Evolutionary conservation across 192 early-diverging fungal species (phyloP).

Genomic region (Entomortierella chlamydospora): DNA sequence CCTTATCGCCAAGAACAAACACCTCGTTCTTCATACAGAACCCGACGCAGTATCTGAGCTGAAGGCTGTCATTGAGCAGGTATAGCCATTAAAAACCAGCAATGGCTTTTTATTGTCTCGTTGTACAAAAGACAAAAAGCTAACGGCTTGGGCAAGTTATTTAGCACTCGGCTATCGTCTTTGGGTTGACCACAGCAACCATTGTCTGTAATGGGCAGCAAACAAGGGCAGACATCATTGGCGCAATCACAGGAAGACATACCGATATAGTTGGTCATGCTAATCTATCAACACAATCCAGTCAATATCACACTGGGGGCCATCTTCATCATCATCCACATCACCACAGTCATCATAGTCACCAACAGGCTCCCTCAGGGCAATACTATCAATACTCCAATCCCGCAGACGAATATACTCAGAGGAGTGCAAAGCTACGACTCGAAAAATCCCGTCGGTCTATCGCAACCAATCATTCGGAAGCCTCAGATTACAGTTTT

Average conservation of each 20-base stretch:
- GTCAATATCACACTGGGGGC: slow-evolving; percentile 17
- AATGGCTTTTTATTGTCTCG: too few species aligned
- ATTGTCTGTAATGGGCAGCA: slow-evolving; percentile 57
- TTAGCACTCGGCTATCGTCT: slow-evolving; percentile 57
- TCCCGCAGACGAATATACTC: slow-evolving; percentile 29
- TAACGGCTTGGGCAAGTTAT: not conserved
- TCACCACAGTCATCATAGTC: slow-evolving; percentile 14
- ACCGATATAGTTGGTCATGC: slow-evolving; percentile 23
- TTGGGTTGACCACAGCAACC: slow-evolving; percentile 59
- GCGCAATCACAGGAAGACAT: slow-evolving; percentile 45
- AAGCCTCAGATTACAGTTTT: slow-evolving; percentile 32
- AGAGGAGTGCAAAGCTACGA: slow-evolving; percentile 20
- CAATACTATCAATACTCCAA: slow-evolving; percentile 50
- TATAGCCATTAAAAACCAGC: slow-evolving; percentile 9
- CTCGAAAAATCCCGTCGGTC: slow-evolving; percentile 40
- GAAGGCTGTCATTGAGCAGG: slow-evolving; percentile 59
- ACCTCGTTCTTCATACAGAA: slow-evolving; percentile 59
- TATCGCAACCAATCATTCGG: slow-evolving; percentile 32
- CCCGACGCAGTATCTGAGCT: slow-evolving; percentile 57
- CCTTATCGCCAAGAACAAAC: slow-evolving; percentile 61
- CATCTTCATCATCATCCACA: slow-evolving; percentile 10
- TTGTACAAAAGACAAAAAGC: too few species aligned
- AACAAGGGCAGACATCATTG: slow-evolving; percentile 48
- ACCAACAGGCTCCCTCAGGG: slow-evolving; percentile 17
- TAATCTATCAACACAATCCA: slow-evolving; percentile 20